These are phyloP conservation scores for Peronospora destructor DNA, from an alignment of 352 stramenopile species.

Conservation along the genomic window DNA sequence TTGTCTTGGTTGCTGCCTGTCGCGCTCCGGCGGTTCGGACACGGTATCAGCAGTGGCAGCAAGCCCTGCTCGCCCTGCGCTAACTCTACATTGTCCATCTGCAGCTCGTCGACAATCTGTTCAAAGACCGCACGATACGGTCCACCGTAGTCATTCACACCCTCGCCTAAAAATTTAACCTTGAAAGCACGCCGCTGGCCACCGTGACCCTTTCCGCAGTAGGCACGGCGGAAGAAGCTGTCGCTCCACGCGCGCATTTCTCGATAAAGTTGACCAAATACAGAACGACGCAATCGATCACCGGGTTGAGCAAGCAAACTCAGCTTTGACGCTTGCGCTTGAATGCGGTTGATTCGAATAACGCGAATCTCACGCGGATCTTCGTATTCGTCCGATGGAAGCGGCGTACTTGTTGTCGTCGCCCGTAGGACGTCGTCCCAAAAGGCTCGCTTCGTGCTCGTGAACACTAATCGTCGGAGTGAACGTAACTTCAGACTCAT, in stretches of 20 bases:
- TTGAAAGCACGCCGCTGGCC: conserved; percentile 97
- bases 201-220: conserved; percentile 95
- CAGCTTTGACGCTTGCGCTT: conserved; percentile 82
- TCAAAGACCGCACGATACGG: conserved; percentile 97
- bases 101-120: conserved; percentile 92
- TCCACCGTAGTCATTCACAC: conserved; percentile 98
- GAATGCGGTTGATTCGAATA: conserved; percentile 96
- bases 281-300: conserved; percentile 86
- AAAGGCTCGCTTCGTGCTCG: conserved; percentile 89
- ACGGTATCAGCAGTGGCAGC: conserved; percentile 84
- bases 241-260: conserved; percentile 94
- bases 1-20: conserved; percentile 90
- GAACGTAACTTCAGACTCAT: conserved; percentile 69
- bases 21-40: conserved; percentile 77
- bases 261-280: conserved; percentile 96
- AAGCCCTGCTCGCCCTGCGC: conserved; percentile 82
- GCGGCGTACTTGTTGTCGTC: conserved; percentile 94
- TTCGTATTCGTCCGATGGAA: conserved; percentile 98
- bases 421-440: conserved; percentile 90
- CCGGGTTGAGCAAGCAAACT: conserved; percentile 83
- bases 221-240: conserved; percentile 91
- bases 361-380: conserved; percentile 95
- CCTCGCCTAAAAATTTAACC: conserved; percentile 98
- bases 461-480: conserved; percentile 81
- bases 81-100: conserved; percentile 86